These are phyloP conservation scores for Geotrichum siamense DNA, from an alignment of 1,139 yeast genomes.

Conservation along the genomic window DNA sequence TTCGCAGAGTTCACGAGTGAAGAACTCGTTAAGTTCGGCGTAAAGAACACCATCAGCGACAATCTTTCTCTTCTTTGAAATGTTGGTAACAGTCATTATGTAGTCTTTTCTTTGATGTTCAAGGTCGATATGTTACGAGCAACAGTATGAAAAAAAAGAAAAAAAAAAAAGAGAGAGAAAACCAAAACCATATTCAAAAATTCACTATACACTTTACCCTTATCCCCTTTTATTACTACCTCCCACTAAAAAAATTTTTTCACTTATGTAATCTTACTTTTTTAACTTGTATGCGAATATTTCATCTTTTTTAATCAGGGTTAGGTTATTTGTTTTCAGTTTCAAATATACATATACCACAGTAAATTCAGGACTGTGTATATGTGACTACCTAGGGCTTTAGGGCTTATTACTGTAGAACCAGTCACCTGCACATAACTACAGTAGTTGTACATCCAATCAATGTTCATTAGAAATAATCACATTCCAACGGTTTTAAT, in stretches of 20 bases:
- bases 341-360: not conserved
- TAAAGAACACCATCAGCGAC: conserved; percentile 99
- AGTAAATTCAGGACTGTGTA: not conserved
- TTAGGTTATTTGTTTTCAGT: not conserved
- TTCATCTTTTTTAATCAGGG: not conserved
- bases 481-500: not conserved
- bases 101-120: not conserved
- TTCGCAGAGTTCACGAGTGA: conserved; percentile 99
- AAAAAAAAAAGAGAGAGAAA: not conserved
- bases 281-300: not conserved
- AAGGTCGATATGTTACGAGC: conserved; percentile 3
- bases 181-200: too few species aligned
- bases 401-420: not conserved
- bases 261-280: not conserved
- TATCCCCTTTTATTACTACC: too few species aligned
- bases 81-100: conserved; percentile 21
- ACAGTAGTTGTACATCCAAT: not conserved
- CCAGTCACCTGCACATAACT: too few species aligned
- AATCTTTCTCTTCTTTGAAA: conserved; percentile 42
- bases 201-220: too few species aligned
- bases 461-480: not conserved
- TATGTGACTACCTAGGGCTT: not conserved
- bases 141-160: conserved; percentile 6
- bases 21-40: conserved; percentile 99
- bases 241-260: not conserved